These are phyloP conservation scores for Ramaria rubella DNA, from an alignment of 768 basidiomycete genomes.

Conservation along the genomic window DNA sequence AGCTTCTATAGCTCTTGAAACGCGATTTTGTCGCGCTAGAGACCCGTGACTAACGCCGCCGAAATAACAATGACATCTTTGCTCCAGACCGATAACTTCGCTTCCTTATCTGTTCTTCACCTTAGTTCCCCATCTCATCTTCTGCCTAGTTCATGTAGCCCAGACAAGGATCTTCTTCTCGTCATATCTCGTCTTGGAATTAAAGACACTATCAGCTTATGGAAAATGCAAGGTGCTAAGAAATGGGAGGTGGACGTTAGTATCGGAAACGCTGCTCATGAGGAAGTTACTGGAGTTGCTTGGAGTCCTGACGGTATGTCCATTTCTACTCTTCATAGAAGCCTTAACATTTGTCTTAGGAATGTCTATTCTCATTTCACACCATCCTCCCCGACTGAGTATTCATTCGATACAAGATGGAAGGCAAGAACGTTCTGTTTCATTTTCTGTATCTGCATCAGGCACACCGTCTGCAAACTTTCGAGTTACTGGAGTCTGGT, in stretches of 20 bases:
- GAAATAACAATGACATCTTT: neutral
- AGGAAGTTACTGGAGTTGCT: constrained; percentile 51
- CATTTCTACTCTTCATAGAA: neutral
- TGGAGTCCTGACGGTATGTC: constrained; percentile 79
- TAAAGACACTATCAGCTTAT: constrained; percentile 64
- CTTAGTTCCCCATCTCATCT: constrained; percentile 54
- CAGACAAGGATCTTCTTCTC: constrained; percentile 75
- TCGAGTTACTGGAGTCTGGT: constrained; percentile 56
- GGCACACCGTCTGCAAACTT: constrained; percentile 13
- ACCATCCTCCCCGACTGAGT: constrained; percentile 59
- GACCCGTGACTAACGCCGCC: neutral
- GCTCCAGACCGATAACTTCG: constrained; percentile 2
- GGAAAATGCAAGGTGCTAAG: constrained; percentile 74
- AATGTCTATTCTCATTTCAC: constrained; percentile 53
- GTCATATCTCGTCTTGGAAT: constrained; percentile 62
- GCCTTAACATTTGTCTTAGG: constrained; percentile 5
- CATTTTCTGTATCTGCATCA: constrained; percentile 22
- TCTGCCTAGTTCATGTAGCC: constrained; percentile 64
- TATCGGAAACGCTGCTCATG: constrained; percentile 33
- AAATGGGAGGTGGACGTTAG: constrained; percentile 76
- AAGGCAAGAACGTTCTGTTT: constrained; percentile 42
- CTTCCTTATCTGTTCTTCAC: constrained; percentile 49
- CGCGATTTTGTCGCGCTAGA: neutral
- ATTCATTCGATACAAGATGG: constrained; percentile 80
- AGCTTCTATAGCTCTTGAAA: neutral